Percentiles rank a stretch among this genome's conserved stretches.
Conservation (phyloP, 495 filamentous ascomycete species). For the Clavariopsis aquatica region DNA sequence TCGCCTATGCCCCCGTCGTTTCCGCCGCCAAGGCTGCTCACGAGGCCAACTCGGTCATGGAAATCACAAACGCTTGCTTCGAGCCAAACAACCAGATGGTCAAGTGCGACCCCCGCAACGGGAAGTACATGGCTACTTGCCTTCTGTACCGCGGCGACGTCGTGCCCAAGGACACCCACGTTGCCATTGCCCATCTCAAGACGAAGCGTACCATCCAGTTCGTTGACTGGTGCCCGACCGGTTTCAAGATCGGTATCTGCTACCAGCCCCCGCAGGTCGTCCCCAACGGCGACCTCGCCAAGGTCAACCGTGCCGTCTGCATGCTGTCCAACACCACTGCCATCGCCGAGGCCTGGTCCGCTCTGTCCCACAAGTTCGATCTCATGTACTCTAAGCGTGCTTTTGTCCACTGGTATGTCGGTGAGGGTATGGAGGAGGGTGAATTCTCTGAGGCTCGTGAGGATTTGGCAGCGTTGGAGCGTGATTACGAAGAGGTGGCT, state of each 20-base stretch:
- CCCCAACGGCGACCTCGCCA: conserved; percentile 94
- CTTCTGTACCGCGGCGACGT: conserved; percentile 98
- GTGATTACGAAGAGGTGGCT: conserved; percentile 98
- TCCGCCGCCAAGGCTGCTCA: conserved; percentile 91
- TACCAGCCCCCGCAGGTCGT: conserved; percentile 95
- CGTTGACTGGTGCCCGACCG: conserved; percentile 99
- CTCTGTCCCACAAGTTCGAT: conserved; percentile 97
- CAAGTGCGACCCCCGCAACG: conserved; percentile 97
- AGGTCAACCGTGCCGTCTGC: conserved; percentile 97
- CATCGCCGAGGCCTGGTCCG: conserved; percentile 97
- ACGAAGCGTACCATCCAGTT: conserved; percentile 99
- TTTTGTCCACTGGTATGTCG: conserved; percentile 99
- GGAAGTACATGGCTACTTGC: conserved; percentile 99
- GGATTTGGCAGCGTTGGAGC: conserved; percentile 95
- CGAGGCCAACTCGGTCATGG: conserved; percentile 64
- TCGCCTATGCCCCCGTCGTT: conserved; percentile 92
- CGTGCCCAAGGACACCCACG: conserved; percentile 90
- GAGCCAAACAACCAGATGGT: conserved; percentile 95
- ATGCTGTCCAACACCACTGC: conserved; percentile 99
- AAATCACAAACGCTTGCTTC: conserved; percentile 59
- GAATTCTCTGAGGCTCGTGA: conserved; percentile 99
- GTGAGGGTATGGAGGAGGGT: conserved; percentile 99
- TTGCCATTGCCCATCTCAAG: conserved; percentile 91
- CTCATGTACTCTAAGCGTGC: conserved; percentile 99
- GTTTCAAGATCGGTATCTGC: conserved; percentile 99